phyloP scores from a whole-genome alignment of 192 early-diverging fungal genomes.

The Coemansia sp. region DNA sequence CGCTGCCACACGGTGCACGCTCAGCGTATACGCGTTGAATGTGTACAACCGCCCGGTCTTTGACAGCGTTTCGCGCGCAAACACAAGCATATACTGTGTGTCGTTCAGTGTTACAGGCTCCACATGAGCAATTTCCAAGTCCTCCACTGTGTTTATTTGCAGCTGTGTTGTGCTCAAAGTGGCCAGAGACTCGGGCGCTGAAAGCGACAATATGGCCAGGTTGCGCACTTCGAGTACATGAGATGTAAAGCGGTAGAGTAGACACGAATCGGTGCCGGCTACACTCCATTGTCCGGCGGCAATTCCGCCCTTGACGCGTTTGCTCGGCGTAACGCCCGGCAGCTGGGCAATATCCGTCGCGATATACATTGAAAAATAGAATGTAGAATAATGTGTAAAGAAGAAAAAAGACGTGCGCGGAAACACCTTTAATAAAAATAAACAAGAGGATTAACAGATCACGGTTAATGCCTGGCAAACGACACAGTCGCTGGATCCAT shows the following conservation, averaged over 20 bases:
- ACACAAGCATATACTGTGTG: constrained; percentile 24
- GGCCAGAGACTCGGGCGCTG: constrained; percentile 25
- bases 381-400: background rate
- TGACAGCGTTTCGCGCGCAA: constrained; percentile 22
- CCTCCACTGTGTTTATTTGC: constrained; percentile 18
- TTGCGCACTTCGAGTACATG: constrained; percentile 36
- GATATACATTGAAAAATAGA: constrained; percentile 26
- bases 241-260: constrained; percentile 38
- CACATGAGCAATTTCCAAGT: constrained; percentile 30
- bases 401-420: background rate
- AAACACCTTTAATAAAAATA: background rate
- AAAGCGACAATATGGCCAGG: constrained; percentile 10
- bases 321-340: constrained; percentile 15
- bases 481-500: constrained; percentile 27
- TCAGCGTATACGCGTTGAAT: constrained; percentile 41
- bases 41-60: constrained; percentile 18
- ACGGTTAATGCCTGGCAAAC: constrained; percentile 25
- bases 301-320: constrained; percentile 15
- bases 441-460: background rate
- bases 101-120: constrained; percentile 22
- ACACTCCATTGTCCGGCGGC: constrained; percentile 9
- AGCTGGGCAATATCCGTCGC: constrained; percentile 25
- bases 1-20: constrained; percentile 16
- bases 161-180: constrained; percentile 41
- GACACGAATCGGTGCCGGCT: background rate